A percentile compares a stretch with the other conserved stretches of the same genome.
Evolutionary conservation across 1,284 basidiomycete species (phyloP).

Genomic region (Pterulicium gracile): DNA sequence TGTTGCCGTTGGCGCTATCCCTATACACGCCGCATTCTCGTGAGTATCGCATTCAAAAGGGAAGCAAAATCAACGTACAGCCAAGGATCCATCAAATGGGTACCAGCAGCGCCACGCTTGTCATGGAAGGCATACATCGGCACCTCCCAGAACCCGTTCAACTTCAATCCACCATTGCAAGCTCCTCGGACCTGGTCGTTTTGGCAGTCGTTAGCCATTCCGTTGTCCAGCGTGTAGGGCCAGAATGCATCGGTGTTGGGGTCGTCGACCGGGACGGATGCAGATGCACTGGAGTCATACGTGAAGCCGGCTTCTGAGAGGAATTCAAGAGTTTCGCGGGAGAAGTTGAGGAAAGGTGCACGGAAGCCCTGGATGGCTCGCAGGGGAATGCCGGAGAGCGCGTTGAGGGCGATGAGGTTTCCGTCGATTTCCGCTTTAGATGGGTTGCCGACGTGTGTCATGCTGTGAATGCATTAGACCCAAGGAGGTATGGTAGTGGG

Average conservation of each 20-base stretch:
- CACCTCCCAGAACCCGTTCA: conserved; percentile 76
- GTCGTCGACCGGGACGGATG: conserved; percentile 62
- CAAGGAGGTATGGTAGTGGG: conserved; percentile 7
- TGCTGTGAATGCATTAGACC: conserved; percentile 28
- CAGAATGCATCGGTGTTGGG: conserved; percentile 64
- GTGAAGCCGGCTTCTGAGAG: conserved; percentile 52
- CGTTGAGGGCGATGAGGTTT: conserved; percentile 72
- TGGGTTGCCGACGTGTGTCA: conserved; percentile 71
- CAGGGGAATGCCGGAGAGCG: conserved; percentile 70
- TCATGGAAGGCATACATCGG: conserved; percentile 77
- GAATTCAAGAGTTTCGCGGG: conserved; percentile 47
- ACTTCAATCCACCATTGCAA: conserved; percentile 63
- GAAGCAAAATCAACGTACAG: conserved; percentile 36
- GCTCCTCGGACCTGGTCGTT: conserved; percentile 31
- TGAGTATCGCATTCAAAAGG: not conserved
- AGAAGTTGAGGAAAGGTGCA: conserved; percentile 69
- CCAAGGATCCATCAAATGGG: conserved; percentile 79
- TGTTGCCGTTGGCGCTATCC: conserved; percentile 43
- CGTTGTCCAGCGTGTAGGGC: conserved; percentile 67
- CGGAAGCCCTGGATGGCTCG: conserved; percentile 66
- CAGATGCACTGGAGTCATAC: conserved; percentile 61
- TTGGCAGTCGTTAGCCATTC: conserved; percentile 73
- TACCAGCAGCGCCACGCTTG: conserved; percentile 38
- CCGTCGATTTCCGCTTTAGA: conserved; percentile 62
- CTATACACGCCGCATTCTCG: conserved; percentile 24